phyloP scores from a whole-genome alignment of 768 basidiomycete species.

The Ephemerocybe angulata region DNA sequence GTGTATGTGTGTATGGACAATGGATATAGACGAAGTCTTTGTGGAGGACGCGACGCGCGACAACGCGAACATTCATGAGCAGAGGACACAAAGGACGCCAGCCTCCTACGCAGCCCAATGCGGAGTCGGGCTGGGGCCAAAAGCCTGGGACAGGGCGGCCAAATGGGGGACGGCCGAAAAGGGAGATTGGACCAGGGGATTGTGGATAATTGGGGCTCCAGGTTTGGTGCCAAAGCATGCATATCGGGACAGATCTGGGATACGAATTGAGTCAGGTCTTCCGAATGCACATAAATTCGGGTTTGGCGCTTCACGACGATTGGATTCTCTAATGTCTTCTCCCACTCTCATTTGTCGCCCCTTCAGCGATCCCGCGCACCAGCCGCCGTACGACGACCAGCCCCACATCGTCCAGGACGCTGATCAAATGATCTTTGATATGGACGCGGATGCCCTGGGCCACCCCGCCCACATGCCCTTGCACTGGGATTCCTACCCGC shows the following conservation, averaged over 20 bases:
- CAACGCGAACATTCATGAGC: slow-evolving; percentile 2
- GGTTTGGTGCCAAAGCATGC: slow-evolving; percentile 1
- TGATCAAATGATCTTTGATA: slow-evolving; percentile 57
- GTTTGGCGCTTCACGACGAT: slow-evolving; percentile 7
- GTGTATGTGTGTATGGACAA: slow-evolving; percentile 8
- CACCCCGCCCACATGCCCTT: slow-evolving; percentile 23
- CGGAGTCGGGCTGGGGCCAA: slow-evolving; percentile 16
- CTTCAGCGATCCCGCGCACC: slow-evolving; percentile 21
- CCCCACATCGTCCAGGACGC: slow-evolving; percentile 36
- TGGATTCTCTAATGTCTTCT: slow-evolving; percentile 38
- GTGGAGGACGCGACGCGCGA: background rate
- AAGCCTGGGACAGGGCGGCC: slow-evolving; percentile 14
- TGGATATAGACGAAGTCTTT: background rate
- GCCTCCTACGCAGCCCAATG: slow-evolving; percentile 8
- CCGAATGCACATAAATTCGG: slow-evolving; percentile 20
- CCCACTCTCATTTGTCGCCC: slow-evolving; percentile 34
- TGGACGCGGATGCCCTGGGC: slow-evolving; percentile 46
- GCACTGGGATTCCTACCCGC: slow-evolving; percentile 36
- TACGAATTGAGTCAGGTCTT: slow-evolving; percentile 29
- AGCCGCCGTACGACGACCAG: slow-evolving; percentile 24
- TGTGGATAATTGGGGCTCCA: background rate
- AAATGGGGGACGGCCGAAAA: background rate
- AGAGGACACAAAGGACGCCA: background rate
- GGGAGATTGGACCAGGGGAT: background rate
- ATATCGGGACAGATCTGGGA: slow-evolving; percentile 12